These are phyloP conservation scores for Apophysomyces ossiformis DNA, from an alignment of 371 early-diverging fungal genomes.

Conservation along the genomic window DNA sequence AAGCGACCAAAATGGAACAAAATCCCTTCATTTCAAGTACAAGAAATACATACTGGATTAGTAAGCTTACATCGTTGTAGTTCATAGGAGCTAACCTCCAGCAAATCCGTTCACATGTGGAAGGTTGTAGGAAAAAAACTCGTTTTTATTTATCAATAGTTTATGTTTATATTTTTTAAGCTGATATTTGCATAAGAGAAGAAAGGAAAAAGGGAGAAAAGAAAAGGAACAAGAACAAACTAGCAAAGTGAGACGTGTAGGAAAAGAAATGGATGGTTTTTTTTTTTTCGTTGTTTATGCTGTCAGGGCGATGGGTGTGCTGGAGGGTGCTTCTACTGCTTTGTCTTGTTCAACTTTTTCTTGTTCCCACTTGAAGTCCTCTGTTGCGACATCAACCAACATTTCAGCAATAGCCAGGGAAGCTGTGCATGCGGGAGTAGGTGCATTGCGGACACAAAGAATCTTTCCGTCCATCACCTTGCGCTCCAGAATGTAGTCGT, in stretches of 20 bases:
- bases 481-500: conserved; percentile 51
- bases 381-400: conserved; percentile 49
- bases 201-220: not conserved
- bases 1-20: too few relatives aligned
- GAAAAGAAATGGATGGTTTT: not conserved
- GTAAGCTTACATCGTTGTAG: too few relatives aligned
- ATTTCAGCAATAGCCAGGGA: conserved; percentile 57
- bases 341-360: conserved; percentile 12
- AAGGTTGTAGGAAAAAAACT: not conserved
- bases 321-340: conserved; percentile 13
- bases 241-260: not conserved
- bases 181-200: conserved; percentile 2
- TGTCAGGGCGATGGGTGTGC: not conserved
- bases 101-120: too few relatives aligned
- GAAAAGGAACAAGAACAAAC: too few relatives aligned
- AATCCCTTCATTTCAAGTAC: too few relatives aligned
- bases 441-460: conserved; percentile 56
- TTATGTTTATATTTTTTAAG: not conserved
- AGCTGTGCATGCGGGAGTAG: conserved; percentile 56
- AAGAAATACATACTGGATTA: too few relatives aligned
- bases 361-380: conserved; percentile 50
- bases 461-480: conserved; percentile 52
- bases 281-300: not conserved
- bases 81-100: too few relatives aligned
- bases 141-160: not conserved